Base-by-base conservation (phyloP, 345 rosid species). In the Populus davidiana region DNA sequence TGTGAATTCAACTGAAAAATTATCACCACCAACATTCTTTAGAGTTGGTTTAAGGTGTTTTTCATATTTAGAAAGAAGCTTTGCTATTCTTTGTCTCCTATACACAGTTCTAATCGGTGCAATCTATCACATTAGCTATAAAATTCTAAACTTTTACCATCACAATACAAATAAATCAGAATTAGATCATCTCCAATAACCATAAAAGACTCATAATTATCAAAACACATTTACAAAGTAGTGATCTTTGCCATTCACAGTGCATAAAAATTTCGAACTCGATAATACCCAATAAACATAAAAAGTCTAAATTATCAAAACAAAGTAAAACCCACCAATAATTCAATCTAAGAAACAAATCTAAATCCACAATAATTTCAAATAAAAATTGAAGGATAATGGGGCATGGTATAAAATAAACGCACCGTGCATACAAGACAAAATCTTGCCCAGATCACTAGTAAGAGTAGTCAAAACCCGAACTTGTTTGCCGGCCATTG, bases 401-500 rank as follows among this genome's bases (percentile, higher is more conserved):
- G 64, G 6, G 31, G 47, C 8, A 21, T 39, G 61, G 17, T 61
- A 25, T 82, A 59, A 59, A 59, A 59, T 31, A 72, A 69, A 59
- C 74, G 1, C 64, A 91, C 95, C 97, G 72, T 91, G 95, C 92
- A 91, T 90, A 80, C 95, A 91, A 52, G 90, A 92, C 81, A 92
- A 82, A 36, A 92, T 89, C 70, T 91, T 91, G 41, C 91, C 95
- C 43, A 91, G 92, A 84, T 92, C 95, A 81, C 86, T 82, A 17
- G 97, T 92, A 66, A 92, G 97, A 47, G 97, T 91, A 8, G 87
- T 86, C 86, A 92, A 79, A 43, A 91, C 93, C 47, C 95, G 83
- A 74, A 92, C 93, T 35, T 93, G 95, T 83, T 89, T 92, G n/a
- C 95, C 97, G 7, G 91, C 95, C 97, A 91, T 90, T 0, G 97